Percentiles rank a stretch among this genome's conserved stretches.
These are phyloP conservation scores for Neofusicoccum umdonicola DNA, from an alignment of 2,329 filamentous ascomycete species.

Conservation along the genomic window DNA sequence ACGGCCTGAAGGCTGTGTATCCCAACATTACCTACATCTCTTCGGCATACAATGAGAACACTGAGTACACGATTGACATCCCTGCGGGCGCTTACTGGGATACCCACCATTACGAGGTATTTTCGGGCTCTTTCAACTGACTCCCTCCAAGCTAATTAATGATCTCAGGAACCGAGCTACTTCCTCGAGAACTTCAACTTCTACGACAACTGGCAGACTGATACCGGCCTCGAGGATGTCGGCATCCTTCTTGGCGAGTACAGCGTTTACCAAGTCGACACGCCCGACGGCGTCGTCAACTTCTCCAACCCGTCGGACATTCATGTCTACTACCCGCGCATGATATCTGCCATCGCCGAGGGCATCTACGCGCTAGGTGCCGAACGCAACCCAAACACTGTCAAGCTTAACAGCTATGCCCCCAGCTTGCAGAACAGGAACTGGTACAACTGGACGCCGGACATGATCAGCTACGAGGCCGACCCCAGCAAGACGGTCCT, in stretches of 20 bases:
- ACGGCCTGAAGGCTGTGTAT: conserved; percentile 34
- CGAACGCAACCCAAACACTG: conserved; percentile 30
- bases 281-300: conserved; percentile 24
- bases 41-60: conserved; percentile 26
- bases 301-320: conserved; percentile 17
- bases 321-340: conserved; percentile 29
- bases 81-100: conserved; percentile 39
- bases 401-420: conserved; percentile 29
- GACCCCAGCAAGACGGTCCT: conserved; percentile 29
- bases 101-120: conserved; percentile 40
- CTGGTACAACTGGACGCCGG: conserved; percentile 32
- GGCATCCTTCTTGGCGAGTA: conserved; percentile 26
- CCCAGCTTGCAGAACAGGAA: conserved; percentile 33
- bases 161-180: conserved; percentile 31
- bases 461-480: conserved; percentile 33
- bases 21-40: conserved; percentile 36
- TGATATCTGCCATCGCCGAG: conserved; percentile 29
- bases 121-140: background rate
- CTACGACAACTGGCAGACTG: conserved; percentile 24
- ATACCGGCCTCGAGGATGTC: conserved; percentile 23
- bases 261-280: conserved; percentile 30
- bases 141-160: background rate
- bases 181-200: conserved; percentile 31
- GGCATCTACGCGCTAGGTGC: conserved; percentile 30
- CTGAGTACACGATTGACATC: conserved; percentile 34